phyloP scores from a whole-genome alignment of 2,329 filamentous ascomycete genomes.

The Colletotrichum plurivorum region DNA sequence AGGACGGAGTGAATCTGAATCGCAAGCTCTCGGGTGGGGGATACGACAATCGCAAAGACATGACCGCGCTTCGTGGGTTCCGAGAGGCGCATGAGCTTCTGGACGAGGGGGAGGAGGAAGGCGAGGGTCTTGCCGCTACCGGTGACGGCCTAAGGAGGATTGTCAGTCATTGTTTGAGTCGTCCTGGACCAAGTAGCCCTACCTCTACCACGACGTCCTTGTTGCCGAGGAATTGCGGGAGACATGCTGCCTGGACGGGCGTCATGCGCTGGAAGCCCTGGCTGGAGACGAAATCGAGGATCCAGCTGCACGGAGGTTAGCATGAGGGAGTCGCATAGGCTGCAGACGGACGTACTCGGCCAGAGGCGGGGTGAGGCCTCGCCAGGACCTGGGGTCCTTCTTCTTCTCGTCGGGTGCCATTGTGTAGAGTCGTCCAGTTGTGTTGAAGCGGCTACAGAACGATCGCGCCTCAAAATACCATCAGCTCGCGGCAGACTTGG shows the following conservation, averaged over 20 bases:
- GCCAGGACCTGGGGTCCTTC: conserved; percentile 64
- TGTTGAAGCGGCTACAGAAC: background rate
- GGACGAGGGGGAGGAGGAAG: conserved; percentile 83
- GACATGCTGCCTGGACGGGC: conserved; percentile 92
- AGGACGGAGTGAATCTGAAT: conserved; percentile 91
- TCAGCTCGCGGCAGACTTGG: background rate
- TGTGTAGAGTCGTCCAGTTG: background rate
- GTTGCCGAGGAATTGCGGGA: conserved; percentile 89
- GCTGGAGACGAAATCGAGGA: conserved; percentile 83
- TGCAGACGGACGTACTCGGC: conserved; percentile 45
- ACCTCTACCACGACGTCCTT: conserved; percentile 94
- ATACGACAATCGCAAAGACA: conserved; percentile 90
- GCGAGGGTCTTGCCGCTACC: conserved; percentile 92
- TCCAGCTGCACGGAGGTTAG: conserved; percentile 86
- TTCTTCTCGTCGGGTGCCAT: conserved; percentile 56
- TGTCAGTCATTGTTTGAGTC: conserved; percentile 31
- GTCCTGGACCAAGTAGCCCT: background rate
- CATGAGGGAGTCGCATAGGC: conserved; percentile 72
- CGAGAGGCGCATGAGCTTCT: conserved; percentile 83
- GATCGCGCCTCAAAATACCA: conserved; percentile 11
- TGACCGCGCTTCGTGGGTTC: conserved; percentile 92
- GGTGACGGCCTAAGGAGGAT: conserved; percentile 77
- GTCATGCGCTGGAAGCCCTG: conserved; percentile 93
- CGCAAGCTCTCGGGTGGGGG: conserved; percentile 93
- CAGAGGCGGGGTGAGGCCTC: conserved; percentile 55